Evolutionary conservation across 208 protist genomes (phyloP), one percentile per base, ranked within the genome.

Genomic region (Eutreptiella sp.): DNA sequence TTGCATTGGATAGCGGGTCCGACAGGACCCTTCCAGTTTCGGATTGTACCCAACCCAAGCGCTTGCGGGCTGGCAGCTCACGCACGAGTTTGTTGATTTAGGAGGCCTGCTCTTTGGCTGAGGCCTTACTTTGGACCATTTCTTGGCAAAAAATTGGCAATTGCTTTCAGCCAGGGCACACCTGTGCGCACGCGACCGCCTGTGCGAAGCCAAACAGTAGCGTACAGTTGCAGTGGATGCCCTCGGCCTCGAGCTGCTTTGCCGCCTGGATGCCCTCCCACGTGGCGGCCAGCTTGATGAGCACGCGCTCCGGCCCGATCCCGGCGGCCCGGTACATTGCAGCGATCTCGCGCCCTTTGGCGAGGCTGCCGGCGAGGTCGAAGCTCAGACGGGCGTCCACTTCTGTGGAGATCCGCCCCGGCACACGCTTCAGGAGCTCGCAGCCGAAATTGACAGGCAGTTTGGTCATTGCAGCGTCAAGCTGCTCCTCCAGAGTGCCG

Each of bases 181-280:
- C 79, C 38, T 90, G 72, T 14, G 84, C 83, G 53, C 66, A 79
- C 21, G 31, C 48, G 26, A 42, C 21, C n/a, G 41, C 75, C 68
- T 83, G 77, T 19, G 60, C 57, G 39, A 77, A 63, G 46, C 23
- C 42, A 39, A 92, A 90, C 21, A 92, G 53, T 2, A 92, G 66
- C 5, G 87, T 92, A 34, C 87, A 52, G 61, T 92, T 92, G 47
- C 69, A 80, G 62, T 89, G 86, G 42, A 92, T 87, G 27, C 83
- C 83, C 52, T 92, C 80, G n/a, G 36, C 33, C 46, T 92, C 87
- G 11, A 92, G 70, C 11, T 67, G 38, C 38, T 68, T 42, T 16
- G 69, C 76, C 3, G 80, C 86, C 57, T 85, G 4, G 38, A 74
- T 66, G 14, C 87, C 87, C 59, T 92, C 87, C 85, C 85, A 92